Base-by-base conservation (phyloP, 371 early-diverging fungal genomes). In the Gilbertella persicaria region DNA sequence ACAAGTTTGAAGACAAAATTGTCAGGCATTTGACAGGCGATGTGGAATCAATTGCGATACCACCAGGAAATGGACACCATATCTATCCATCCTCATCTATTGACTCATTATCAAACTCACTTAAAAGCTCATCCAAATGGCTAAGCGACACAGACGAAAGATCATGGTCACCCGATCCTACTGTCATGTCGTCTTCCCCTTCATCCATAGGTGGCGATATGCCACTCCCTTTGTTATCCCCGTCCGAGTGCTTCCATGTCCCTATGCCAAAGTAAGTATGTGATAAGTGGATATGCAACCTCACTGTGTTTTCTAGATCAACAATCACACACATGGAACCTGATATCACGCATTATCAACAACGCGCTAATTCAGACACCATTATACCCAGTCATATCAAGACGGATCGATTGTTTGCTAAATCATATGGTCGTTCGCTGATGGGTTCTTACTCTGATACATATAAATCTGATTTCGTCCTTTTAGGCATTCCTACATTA, bases 371-470 rank as follows among this genome's bases (percentile, higher is more conserved):
- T 33, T 7, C 13, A 21, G 45, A 53, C 26, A 37, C 26, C 7
- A 44, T 33, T 39, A 37, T 24, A 49, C 14, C 47, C 13, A 47
- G 35, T 13, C 45, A 28, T 14, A 45, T 36, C 1, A 62, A 37
- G 38, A 30, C 75, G 21, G 74, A 83, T 61, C 60, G 69, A 16
- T 47, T 86, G 13, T 86, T 71, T 56, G 74, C 81, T 23, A 84
- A 84, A 59, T 84, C 83, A 7, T 86, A 83, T 48, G 86, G 84
- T 7, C 73, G 86, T 39, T 86, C 86, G 8, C 58, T 86, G 38
- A 80, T 86, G 84, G 83, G 70, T 23, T 70, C 78, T 8, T 84
- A 79, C 35, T 78, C 78, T 48, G 74, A 78, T 13, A 65, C 64
- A 1, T 86, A 83, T 50, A 78, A 80, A 60, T 72, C 86, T 3